Percentiles rank a stretch among this genome's conserved stretches.
These are phyloP conservation scores for Aspergillus felis DNA, from an alignment of 2,329 filamentous ascomycete genomes.

Conservation along the genomic window DNA sequence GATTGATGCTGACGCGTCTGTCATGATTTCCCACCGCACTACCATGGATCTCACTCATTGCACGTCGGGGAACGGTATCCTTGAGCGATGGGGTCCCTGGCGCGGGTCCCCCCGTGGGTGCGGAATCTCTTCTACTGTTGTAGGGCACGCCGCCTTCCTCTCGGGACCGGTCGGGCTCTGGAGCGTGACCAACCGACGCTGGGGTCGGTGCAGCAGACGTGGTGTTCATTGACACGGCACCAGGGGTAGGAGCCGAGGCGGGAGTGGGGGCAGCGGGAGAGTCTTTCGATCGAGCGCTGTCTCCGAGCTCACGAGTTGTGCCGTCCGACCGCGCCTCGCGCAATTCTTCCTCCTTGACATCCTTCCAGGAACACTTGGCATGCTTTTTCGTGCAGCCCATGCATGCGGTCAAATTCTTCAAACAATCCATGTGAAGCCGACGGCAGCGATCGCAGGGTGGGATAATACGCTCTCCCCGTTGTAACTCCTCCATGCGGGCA, in stretches of 20 bases:
- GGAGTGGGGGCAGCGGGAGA: conserved; percentile 3
- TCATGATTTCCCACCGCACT: conserved; percentile 16
- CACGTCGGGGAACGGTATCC: conserved; percentile 32
- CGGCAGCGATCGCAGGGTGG: conserved; percentile 83
- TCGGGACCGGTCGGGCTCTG: conserved; percentile 7
- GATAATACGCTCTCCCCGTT: conserved; percentile 69
- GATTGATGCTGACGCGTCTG: conserved; percentile 17
- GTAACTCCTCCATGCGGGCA: conserved; percentile 69
- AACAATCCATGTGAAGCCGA: conserved; percentile 72
- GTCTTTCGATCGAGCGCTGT: conserved; percentile 13
- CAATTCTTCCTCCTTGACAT: conserved; percentile 70
- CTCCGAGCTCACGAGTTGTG: conserved; percentile 11
- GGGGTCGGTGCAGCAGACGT: conserved; percentile 7
- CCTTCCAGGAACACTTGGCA: conserved; percentile 81
- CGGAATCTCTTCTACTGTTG: conserved; percentile 17
- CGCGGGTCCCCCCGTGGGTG: conserved; percentile 18
- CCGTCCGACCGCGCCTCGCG: conserved; percentile 22
- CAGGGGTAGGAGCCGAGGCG: conserved; percentile 3
- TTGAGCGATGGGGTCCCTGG: conserved; percentile 19
- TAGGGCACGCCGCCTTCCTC: not conserved
- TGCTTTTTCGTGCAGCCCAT: conserved; percentile 87
- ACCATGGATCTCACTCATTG: conserved; percentile 36
- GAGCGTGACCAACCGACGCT: conserved; percentile 1
- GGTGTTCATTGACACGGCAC: conserved; percentile 1
- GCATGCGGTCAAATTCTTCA: conserved; percentile 83